phyloP scores from a whole-genome alignment of 1,139 yeast genomes.

The Citeromyces hawaiiensis region DNA sequence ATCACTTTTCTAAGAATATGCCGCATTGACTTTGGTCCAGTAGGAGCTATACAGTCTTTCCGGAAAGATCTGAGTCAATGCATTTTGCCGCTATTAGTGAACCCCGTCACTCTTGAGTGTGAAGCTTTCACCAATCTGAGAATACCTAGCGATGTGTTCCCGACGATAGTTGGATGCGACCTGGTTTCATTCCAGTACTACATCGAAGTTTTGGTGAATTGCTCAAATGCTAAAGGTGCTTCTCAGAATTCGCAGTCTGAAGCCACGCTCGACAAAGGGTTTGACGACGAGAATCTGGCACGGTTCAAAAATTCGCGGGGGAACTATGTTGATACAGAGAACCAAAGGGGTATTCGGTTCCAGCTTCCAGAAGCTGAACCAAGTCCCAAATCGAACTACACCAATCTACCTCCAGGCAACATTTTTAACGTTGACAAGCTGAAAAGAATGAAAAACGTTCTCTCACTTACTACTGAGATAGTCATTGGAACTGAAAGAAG shows the following conservation, averaged over 20 bases:
- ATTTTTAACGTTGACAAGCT: slow-evolving; percentile 69
- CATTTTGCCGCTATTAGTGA: slow-evolving; percentile 67
- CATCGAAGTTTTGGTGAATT: slow-evolving; percentile 66
- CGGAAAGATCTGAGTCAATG: slow-evolving; percentile 76
- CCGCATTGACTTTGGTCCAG: slow-evolving; percentile 57
- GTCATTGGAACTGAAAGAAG: slow-evolving; percentile 66
- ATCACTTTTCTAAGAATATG: slow-evolving; percentile 75
- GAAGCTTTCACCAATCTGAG: slow-evolving; percentile 51
- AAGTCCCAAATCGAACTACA: background rate
- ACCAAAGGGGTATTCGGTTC: background rate
- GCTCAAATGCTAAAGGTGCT: slow-evolving; percentile 31
- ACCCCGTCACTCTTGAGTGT: slow-evolving; percentile 46
- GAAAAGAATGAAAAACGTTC: slow-evolving; percentile 61
- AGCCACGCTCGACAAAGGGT: slow-evolving; percentile 5
- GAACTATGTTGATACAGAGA: background rate
- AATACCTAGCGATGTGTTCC: slow-evolving; percentile 79
- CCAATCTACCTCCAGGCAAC: slow-evolving; percentile 5
- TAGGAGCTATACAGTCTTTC: slow-evolving; percentile 57
- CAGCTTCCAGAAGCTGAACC: slow-evolving; percentile 1
- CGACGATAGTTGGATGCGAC: slow-evolving; percentile 66
- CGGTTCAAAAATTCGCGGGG: background rate
- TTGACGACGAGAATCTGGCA: slow-evolving; percentile 10
- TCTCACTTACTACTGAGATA: slow-evolving; percentile 68
- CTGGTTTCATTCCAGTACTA: slow-evolving; percentile 76
- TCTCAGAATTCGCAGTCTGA: slow-evolving; percentile 5